A percentile compares a stretch with the other conserved stretches of the same genome.
Conservation (phyloP, 2,329 filamentous ascomycete genomes). For the Claviceps sp. region DNA sequence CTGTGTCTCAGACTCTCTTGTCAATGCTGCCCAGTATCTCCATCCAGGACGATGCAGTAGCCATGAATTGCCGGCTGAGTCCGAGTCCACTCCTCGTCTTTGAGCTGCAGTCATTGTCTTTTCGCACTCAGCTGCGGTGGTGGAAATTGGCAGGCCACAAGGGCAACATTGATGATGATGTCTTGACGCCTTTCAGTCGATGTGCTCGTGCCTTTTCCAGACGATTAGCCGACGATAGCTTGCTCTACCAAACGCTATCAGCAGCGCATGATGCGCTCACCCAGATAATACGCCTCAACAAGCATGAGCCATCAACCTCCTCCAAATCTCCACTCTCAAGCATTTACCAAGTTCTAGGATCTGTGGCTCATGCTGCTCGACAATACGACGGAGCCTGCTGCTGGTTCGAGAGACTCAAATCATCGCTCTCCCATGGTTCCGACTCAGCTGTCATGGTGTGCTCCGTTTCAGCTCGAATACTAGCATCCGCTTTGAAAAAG, state of each 20-base stretch:
- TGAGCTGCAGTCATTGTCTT: slow-evolving; percentile 49
- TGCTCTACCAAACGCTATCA: slow-evolving; percentile 23
- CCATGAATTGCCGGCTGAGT: slow-evolving; percentile 38
- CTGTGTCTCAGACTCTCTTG: slow-evolving; percentile 50
- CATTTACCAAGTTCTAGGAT: slow-evolving; percentile 40
- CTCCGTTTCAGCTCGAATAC: slow-evolving; percentile 39
- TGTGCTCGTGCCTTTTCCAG: slow-evolving; percentile 49
- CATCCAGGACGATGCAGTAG: slow-evolving; percentile 43
- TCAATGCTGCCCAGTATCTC: slow-evolving; percentile 56
- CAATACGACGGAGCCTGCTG: slow-evolving; percentile 35
- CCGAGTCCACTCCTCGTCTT: slow-evolving; percentile 45
- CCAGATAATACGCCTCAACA: slow-evolving; percentile 20
- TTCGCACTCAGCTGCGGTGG: slow-evolving; percentile 48
- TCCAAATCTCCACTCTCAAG: slow-evolving; percentile 30
- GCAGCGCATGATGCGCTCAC: slow-evolving; percentile 19
- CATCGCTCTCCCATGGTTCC: slow-evolving; percentile 20
- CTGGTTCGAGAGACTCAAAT: slow-evolving; percentile 39
- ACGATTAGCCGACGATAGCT: slow-evolving; percentile 28
- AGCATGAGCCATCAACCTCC: slow-evolving; percentile 20
- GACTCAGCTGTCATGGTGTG: slow-evolving; percentile 38
- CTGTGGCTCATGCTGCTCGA: slow-evolving; percentile 32
- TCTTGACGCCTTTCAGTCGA: slow-evolving; percentile 50
- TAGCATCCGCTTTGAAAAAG: slow-evolving; percentile 39
- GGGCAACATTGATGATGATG: slow-evolving; percentile 47
- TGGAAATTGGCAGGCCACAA: slow-evolving; percentile 50